Evolutionary conservation across 73 alveolate genomes (phyloP).

Genomic region (Stentor coeruleus): DNA sequence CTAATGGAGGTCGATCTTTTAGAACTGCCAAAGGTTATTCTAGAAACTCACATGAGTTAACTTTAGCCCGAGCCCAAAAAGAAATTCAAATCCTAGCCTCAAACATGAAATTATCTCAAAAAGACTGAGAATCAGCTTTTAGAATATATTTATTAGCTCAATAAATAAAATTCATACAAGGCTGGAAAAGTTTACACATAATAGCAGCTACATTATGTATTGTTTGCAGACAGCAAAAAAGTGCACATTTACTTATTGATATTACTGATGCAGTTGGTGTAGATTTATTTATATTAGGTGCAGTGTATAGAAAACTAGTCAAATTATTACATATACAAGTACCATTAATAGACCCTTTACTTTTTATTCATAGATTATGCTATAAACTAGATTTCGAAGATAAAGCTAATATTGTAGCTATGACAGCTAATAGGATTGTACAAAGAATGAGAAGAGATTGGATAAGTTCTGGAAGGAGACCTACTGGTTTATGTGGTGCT

Average conservation of each 20-base stretch:
- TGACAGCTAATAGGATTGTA: slow-evolving; percentile 78
- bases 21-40: slow-evolving; percentile 8
- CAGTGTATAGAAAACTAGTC: slow-evolving; percentile 72
- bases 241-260: slow-evolving; percentile 89
- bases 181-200: neutral
- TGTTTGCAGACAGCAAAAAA: slow-evolving; percentile 79
- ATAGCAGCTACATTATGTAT: slow-evolving; percentile 61
- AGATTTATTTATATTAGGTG: slow-evolving; percentile 77
- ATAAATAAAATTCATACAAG: neutral
- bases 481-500: slow-evolving; percentile 96
- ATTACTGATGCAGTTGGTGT: slow-evolving; percentile 82
- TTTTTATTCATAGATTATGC: slow-evolving; percentile 81
- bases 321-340: slow-evolving; percentile 55
- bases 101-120: neutral
- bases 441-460: slow-evolving; percentile 94
- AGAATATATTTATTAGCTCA: neutral
- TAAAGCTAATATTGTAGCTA: slow-evolving; percentile 68
- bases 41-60: neutral
- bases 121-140: neutral
- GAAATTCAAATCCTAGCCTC: slow-evolving; percentile 9
- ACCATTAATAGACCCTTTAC: slow-evolving; percentile 83
- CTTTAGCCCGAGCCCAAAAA: neutral
- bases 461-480: slow-evolving; percentile 96
- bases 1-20: neutral
- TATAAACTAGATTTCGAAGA: slow-evolving; percentile 69